Base-by-base conservation (phyloP, 2,329 filamentous ascomycete species). In the Hypoxylon sp. region DNA sequence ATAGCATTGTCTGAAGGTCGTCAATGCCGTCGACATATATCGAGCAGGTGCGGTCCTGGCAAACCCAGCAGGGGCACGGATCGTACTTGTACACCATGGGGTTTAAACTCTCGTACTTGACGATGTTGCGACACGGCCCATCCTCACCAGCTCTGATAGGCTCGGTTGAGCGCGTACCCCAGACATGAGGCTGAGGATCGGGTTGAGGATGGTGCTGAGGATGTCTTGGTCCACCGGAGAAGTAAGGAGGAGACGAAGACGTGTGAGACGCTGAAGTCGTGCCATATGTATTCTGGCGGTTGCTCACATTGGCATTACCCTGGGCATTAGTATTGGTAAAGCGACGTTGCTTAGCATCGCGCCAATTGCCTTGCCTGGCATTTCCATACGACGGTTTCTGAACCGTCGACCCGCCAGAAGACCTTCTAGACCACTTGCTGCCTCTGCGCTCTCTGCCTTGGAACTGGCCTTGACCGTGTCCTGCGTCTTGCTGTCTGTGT, bases 1-100 rank as follows among this genome's bases (percentile, higher is more conserved):
- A 37, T 9, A 13, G 2, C 23, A 3, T 6, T 10, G 2, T 21
- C 41, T 11, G 18, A n/a, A 11, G 37, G 6, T 20, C 11, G 7
- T 21, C 20, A 5, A 7, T 11, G 2, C n/a, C 31, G 3, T 35
- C 31, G 31, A 4, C n/a, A 17, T 35, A 17, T 17, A 70, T 43
- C 1, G 54, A 60, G 21, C 61, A 38, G 23, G 67, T 56, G 23
- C 26, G 55, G 0, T 48, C 18, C 0, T 23, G 3, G 46, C 68
- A 70, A 7, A 8, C 21, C 0, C 0, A 0, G 20, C 68, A 70
- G 3, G 24, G 17, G 26, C 68, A 70, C n/a, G 57, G 45, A 11
- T 65, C 48, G 35, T 55, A 68, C 35, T 62, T 60, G 13, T 23
- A 18, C 2, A 7, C 23, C 13, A 18, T 23, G 4, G 47, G 41